Percentiles rank a stretch among this genome's conserved stretches.
Conservation (phyloP, 345 rosid genomes). For the Salix dunnii region DNA sequence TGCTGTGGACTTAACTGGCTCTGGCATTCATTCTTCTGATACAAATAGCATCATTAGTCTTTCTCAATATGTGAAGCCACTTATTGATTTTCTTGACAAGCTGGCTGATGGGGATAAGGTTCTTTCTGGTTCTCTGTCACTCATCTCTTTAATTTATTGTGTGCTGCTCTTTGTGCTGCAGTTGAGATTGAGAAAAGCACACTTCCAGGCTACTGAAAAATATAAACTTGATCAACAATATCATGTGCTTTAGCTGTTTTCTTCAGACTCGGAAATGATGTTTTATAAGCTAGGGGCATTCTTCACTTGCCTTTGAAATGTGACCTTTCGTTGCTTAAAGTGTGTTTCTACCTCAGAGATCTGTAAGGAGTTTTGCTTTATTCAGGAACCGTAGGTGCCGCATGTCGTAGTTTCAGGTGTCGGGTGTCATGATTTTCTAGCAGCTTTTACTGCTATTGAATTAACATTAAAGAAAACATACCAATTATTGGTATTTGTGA, state of each 20-base stretch:
- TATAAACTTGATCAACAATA: neutral
- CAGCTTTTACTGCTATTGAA: neutral
- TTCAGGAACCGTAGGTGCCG: neutral
- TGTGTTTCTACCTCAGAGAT: neutral
- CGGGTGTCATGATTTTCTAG: neutral
- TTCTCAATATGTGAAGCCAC: constrained; percentile 82
- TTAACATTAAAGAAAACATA: neutral
- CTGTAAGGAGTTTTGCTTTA: neutral
- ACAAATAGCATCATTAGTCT: constrained; percentile 65
- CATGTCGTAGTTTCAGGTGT: neutral
- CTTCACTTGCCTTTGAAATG: neutral
- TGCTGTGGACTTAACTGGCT: constrained; percentile 87
- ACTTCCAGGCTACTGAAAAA: neutral
- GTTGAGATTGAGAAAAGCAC: neutral
- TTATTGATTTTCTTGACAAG: constrained; percentile 67
- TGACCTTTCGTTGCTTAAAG: neutral
- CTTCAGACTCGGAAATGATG: neutral
- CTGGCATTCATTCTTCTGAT: constrained; percentile 75
- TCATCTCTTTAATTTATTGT: neutral
- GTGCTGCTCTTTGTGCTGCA: constrained; percentile 11
- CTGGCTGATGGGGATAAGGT: constrained; percentile 78
- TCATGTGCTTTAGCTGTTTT: neutral
- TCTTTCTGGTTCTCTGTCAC: constrained; percentile 8
- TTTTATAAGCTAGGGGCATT: neutral
- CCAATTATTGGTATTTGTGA: neutral